These are phyloP conservation scores for Botryosphaeria dothidea DNA, from an alignment of 2,329 filamentous ascomycete species.

Conservation along the genomic window DNA sequence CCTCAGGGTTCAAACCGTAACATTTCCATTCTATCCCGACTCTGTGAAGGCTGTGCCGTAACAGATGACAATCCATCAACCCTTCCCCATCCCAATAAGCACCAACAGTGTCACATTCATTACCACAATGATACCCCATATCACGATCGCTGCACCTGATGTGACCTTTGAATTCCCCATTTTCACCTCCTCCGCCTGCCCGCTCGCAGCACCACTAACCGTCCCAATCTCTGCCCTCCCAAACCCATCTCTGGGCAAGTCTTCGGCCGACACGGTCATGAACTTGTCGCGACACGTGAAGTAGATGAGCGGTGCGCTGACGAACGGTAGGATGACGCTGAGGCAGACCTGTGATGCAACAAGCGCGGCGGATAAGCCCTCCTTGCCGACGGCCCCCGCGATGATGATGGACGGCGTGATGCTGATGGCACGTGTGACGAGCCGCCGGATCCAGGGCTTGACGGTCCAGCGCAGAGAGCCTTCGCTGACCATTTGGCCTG, in stretches of 20 bases:
- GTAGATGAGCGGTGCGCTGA: conserved; percentile 78
- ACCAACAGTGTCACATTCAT: conserved; percentile 81
- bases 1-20: no score
- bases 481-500: conserved; percentile 76
- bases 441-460: conserved; percentile 74
- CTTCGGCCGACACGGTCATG: conserved; percentile 65
- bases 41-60: no score
- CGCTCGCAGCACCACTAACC: conserved; percentile 3
- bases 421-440: conserved; percentile 76
- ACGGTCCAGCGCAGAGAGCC: conserved; percentile 76
- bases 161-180: conserved; percentile 75
- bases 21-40: no score
- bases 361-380: conserved; percentile 70
- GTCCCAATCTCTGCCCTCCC: not conserved
- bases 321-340: conserved; percentile 77
- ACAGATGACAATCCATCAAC: no score
- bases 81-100: conserved; percentile 57
- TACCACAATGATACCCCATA: conserved; percentile 74
- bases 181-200: conserved; percentile 40
- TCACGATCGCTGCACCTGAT: conserved; percentile 56
- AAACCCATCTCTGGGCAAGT: not conserved
- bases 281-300: conserved; percentile 78
- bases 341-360: conserved; percentile 77
- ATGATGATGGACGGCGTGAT: conserved; percentile 84
- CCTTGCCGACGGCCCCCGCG: conserved; percentile 71